Conservation (phyloP, 768 basidiomycete genomes). For the Rhodotorula babjevae region DNA sequence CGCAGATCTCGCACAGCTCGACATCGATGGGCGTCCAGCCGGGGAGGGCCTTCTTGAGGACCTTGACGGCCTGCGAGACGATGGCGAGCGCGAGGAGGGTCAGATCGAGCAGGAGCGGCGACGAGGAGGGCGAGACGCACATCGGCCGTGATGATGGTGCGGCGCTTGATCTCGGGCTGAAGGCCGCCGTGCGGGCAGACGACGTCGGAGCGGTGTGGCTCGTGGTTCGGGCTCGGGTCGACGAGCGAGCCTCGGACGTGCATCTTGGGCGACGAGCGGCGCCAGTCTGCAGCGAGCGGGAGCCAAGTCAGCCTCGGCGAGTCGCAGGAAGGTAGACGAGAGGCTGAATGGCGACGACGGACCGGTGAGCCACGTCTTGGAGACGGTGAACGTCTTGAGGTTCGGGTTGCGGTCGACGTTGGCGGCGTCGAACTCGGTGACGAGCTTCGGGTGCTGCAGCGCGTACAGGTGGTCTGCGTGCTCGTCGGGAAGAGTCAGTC, state of each 20-base stretch:
- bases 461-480: conserved; percentile 17
- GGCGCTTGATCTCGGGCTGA: conserved; percentile 56
- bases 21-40: conserved; percentile 59
- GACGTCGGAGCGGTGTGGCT: conserved; percentile 59
- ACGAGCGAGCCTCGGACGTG: conserved; percentile 52
- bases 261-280: conserved; percentile 67
- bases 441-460: not conserved
- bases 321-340: not conserved
- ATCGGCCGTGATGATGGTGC: conserved; percentile 54
- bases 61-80: conserved; percentile 33
- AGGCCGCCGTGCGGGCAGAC: conserved; percentile 67
- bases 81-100: too few species aligned
- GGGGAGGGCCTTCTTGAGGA: conserved; percentile 61
- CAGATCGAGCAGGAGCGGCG: too few species aligned
- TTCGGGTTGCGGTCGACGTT: conserved; percentile 45
- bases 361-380: conserved; percentile 76
- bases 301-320: not conserved
- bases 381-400: conserved; percentile 62
- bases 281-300: conserved; percentile 60
- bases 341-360: conserved; percentile 23
- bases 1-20: conserved; percentile 64
- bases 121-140: not conserved
- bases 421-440: not conserved
- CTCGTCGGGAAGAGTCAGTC: not conserved
- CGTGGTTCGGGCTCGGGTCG: conserved; percentile 66